These are phyloP conservation scores for Silene conica DNA, from an alignment of 148 eudicot genomes.

Conservation along the genomic window DNA sequence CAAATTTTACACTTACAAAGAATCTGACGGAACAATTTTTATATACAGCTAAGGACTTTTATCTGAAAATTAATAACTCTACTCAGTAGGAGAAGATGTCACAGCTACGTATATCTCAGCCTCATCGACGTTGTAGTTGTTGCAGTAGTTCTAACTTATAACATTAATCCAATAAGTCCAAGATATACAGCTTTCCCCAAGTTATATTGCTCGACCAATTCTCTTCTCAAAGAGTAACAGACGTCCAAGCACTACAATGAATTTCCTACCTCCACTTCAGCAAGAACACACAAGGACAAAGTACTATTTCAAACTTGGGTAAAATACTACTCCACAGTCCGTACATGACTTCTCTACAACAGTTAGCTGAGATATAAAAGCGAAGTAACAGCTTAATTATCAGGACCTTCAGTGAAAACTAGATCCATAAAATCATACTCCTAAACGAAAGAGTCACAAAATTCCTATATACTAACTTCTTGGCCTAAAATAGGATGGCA, in stretches of 20 bases:
- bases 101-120: not conserved
- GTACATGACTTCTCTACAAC: not conserved
- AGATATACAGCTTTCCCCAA: not conserved
- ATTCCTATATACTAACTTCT: not conserved
- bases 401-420: no score
- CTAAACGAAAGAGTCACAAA: not conserved
- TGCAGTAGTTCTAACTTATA: not conserved
- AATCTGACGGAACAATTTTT: no score
- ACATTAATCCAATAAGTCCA: not conserved
- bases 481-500: not conserved
- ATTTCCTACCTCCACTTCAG: not conserved
- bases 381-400: no score
- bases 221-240: not conserved
- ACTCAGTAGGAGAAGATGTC: not conserved
- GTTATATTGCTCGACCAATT: not conserved
- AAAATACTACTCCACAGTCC: not conserved
- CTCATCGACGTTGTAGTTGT: not conserved
- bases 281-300: not conserved
- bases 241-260: not conserved
- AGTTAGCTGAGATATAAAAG: no score
- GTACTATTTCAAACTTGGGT: not conserved
- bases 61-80: no score
- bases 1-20: no score
- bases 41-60: no score
- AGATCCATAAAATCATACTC: not conserved